Percentiles rank a stretch among this genome's conserved stretches.
These are phyloP conservation scores for Venturiaceae sp. DNA, from an alignment of 2,329 filamentous ascomycete species.

Conservation along the genomic window DNA sequence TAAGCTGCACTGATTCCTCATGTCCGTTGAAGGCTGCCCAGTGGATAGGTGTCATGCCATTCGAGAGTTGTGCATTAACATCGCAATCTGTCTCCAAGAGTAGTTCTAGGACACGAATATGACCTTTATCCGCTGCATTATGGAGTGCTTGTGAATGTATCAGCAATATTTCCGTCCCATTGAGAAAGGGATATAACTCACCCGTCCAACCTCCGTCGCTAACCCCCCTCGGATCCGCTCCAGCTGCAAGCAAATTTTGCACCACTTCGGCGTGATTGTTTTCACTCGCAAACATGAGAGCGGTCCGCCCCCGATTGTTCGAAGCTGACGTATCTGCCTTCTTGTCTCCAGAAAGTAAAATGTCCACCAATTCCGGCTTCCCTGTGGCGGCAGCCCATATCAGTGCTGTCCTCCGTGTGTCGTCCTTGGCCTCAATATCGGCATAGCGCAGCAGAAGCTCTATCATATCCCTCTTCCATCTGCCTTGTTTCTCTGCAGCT, in stretches of 20 bases:
- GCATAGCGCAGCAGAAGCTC: constrained; percentile 4
- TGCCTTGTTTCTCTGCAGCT: constrained; percentile 25
- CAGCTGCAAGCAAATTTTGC: constrained; percentile 18
- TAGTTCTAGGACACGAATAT: constrained; percentile 2
- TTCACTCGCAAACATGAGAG: constrained; percentile 19
- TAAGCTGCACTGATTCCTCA: constrained; percentile 22
- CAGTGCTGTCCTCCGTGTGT: constrained; percentile 7
- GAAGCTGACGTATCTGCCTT: constrained; percentile 19
- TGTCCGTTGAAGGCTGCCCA: constrained; percentile 26
- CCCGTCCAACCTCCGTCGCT: constrained; percentile 17
- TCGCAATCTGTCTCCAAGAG: constrained; percentile 8
- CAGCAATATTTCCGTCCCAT: no score
- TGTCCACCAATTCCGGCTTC: constrained; percentile 3
- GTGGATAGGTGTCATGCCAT: constrained; percentile 27
- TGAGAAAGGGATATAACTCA: no score
- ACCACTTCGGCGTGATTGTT: constrained; percentile 23
- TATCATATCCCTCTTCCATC: constrained; percentile 6
- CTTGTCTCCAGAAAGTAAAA: constrained; percentile 1
- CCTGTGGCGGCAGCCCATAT: constrained; percentile 8
- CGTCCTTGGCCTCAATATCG: constrained; percentile 8
- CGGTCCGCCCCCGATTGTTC: constrained; percentile 24
- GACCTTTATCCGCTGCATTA: constrained; percentile 13
- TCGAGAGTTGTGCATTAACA: constrained; percentile 19
- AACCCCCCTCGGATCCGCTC: constrained; percentile 17
- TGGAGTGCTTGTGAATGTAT: no score